Evolutionary conservation across 2,329 filamentous ascomycete species (phyloP), one percentile per base, ranked within the genome.

Genomic region (Pseudocercospora pini-densiflorae): DNA sequence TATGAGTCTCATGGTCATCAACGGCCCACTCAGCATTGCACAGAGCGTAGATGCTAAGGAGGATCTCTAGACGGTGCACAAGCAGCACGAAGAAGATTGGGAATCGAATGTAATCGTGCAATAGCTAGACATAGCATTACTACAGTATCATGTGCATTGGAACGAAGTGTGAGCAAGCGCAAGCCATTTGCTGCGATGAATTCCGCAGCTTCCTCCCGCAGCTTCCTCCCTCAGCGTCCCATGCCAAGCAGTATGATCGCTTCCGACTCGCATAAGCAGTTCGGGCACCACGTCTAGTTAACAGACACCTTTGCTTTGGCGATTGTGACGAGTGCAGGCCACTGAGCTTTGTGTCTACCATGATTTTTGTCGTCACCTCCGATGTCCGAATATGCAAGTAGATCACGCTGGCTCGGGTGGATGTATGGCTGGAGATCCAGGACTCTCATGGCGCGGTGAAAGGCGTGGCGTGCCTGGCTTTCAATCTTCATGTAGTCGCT

Each of bases 1-100:
- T n/a, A 78, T 97, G 77, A 96, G 90, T 45, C 92, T 85, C 67
- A 89, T 91, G 80, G 89, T 90, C 6, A 90, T 93, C 84, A 89
- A 88, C 73, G 91, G 91, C 0, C 90, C 90, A 0, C 80, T 92
- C 69, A 90, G 85, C 72, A 76, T 82, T 77, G 74, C 73, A 1
- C 68, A 73, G 61, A 74, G 76, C 19, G 60, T 57, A 23, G 63
- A 69, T 10, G 62, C 64, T 14, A 74, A 73, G 66, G 29, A 68
- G 62, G 72, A 74, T 3, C 57, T 71, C 47, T 72, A 27, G 21
- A 12, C 6, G 12, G 16, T 49, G 21, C 45, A 9, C 5, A 21
- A 19, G 45, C 45, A 9, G 45, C 45, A 49, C n/a, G 23, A 14
- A 27, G 49, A 21, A 16, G 21, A 53, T 21, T 24, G 47, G 19